Evolutionary conservation across 257 asterid genomes (phyloP).

Genomic region (Anisodus acutangulus): DNA sequence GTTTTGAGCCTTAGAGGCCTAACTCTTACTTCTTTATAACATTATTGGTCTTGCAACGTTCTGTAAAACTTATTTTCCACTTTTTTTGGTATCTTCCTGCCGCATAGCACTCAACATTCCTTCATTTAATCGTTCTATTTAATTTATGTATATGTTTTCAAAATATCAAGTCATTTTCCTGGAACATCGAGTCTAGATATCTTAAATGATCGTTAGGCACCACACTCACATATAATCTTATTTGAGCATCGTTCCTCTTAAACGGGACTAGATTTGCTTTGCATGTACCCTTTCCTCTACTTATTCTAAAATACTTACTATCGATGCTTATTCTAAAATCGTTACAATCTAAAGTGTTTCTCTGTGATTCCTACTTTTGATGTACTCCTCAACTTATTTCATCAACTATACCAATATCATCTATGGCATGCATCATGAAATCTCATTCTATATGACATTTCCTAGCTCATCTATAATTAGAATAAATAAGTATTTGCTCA

Average conservation of each 20-base stretch:
- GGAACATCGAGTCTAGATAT: not conserved
- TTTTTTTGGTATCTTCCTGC: not conserved
- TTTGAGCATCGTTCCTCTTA: slow-evolving; percentile 16
- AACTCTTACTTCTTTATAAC: not conserved
- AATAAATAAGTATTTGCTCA: not conserved
- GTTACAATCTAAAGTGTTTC: not conserved
- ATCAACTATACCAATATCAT: not conserved
- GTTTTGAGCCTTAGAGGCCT: not conserved
- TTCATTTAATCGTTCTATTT: not conserved
- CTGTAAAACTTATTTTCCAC: not conserved
- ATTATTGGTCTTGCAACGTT: not conserved
- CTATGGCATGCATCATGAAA: not conserved
- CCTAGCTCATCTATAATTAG: not conserved
- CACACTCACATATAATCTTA: slow-evolving; percentile 17
- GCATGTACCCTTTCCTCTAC: not conserved
- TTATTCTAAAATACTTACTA: not conserved
- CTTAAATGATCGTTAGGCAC: not conserved
- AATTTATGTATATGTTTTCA: not conserved
- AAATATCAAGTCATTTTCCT: not conserved
- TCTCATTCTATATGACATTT: not conserved
- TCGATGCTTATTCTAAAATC: not conserved
- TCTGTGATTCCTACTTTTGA: not conserved
- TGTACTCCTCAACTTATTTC: not conserved
- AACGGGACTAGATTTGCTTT: not conserved
- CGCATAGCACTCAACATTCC: not conserved